Percentiles rank a stretch among this genome's conserved stretches.
phyloP scores from a whole-genome alignment of 371 early-diverging fungal genomes.

The Cokeromyces recurvatus region DNA sequence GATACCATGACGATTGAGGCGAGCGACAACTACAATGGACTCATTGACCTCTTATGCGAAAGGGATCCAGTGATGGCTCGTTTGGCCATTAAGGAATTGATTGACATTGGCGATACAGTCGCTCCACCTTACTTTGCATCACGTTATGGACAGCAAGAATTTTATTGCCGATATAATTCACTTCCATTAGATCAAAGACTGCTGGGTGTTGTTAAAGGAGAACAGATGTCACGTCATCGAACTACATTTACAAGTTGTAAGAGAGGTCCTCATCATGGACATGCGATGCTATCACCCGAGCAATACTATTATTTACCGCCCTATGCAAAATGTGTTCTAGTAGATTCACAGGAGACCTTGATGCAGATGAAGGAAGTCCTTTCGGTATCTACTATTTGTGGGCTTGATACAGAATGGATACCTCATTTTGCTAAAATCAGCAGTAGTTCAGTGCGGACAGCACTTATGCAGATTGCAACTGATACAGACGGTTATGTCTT shows the following conservation, averaged over 20 bases:
- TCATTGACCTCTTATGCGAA: constrained; percentile 26
- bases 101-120: constrained; percentile 35
- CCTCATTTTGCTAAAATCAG: constrained; percentile 32
- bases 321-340: constrained; percentile 18
- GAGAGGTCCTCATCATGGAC: no score
- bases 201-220: constrained; percentile 33
- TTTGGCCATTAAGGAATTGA: constrained; percentile 40
- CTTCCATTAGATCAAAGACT: constrained; percentile 25
- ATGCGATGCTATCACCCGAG: background rate
- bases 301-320: constrained; percentile 24
- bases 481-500: constrained; percentile 26
- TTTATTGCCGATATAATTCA: constrained; percentile 27
- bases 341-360: constrained; percentile 23
- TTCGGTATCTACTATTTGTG: constrained; percentile 15
- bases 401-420: constrained; percentile 48
- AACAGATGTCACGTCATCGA: constrained; percentile 26
- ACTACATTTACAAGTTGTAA: constrained; percentile 13
- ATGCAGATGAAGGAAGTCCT: constrained; percentile 23
- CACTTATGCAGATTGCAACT: constrained; percentile 43
- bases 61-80: constrained; percentile 26
- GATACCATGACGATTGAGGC: constrained; percentile 27
- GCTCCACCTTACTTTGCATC: constrained; percentile 39
- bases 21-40: constrained; percentile 39
- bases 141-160: constrained; percentile 25
- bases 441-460: constrained; percentile 17